Percentiles rank a stretch among this genome's conserved stretches.
Conservation (phyloP, 2,329 filamentous ascomycete species). For the Endoconidiophora laricicola region DNA sequence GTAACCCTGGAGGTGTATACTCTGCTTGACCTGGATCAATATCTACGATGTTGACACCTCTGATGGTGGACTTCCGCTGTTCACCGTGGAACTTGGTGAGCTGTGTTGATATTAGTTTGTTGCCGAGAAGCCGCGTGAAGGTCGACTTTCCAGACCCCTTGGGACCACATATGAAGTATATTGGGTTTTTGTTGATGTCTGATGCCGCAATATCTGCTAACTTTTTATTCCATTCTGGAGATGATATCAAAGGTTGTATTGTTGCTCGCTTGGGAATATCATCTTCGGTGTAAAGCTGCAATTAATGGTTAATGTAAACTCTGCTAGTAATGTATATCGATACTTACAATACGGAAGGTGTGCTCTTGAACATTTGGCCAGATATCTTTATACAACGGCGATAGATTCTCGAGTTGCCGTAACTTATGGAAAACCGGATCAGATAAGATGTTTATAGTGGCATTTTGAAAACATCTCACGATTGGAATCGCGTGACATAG, state of each 20-base stretch:
- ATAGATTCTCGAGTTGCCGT: slow-evolving; percentile 39
- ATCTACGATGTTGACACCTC: slow-evolving; percentile 44
- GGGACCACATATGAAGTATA: slow-evolving; percentile 48
- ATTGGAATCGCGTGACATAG: slow-evolving; percentile 54
- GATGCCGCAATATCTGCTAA: slow-evolving; percentile 23
- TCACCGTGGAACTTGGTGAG: slow-evolving; percentile 16
- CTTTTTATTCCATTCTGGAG: slow-evolving; percentile 44
- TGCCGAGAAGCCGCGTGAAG: slow-evolving; percentile 48
- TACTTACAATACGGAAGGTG: slow-evolving; percentile 35
- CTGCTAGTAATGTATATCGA: not conserved
- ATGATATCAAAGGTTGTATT: slow-evolving; percentile 38
- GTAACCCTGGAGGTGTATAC: slow-evolving; percentile 50
- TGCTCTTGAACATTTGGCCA: slow-evolving; percentile 36
- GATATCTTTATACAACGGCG: slow-evolving; percentile 48
- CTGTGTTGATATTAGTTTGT: slow-evolving; percentile 42
- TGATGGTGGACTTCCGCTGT: slow-evolving; percentile 7
- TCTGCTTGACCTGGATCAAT: slow-evolving; percentile 66
- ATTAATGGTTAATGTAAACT: slow-evolving; percentile 15
- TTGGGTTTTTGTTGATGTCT: slow-evolving; percentile 22
- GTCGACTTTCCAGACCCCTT: slow-evolving; percentile 65
- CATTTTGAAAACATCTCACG: slow-evolving; percentile 36
- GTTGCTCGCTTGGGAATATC: slow-evolving; percentile 32
- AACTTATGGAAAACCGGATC: slow-evolving; percentile 33
- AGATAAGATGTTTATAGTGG: slow-evolving; percentile 37
- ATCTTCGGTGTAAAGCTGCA: slow-evolving; percentile 35